Evolutionary conservation across 495 filamentous ascomycete species (phyloP).

Genomic region (Xylaria venustula): DNA sequence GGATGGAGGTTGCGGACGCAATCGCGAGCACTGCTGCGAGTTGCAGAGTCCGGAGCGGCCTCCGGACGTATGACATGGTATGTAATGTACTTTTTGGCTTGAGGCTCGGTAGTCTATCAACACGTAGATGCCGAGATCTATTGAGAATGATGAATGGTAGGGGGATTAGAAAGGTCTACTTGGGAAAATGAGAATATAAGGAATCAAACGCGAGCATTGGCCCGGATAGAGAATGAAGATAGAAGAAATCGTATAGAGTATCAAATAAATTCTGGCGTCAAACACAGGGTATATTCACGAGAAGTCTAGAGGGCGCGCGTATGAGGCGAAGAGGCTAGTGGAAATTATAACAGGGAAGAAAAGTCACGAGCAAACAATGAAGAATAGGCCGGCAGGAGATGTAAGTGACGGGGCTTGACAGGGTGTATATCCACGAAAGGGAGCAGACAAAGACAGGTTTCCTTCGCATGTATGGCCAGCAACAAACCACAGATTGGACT

Average conservation of each 20-base stretch:
- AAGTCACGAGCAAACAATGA: conserved; percentile 26
- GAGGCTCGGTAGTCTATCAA: background rate
- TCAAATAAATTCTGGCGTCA: conserved; percentile 7
- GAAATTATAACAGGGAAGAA: conserved; percentile 22
- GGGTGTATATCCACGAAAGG: conserved; percentile 6
- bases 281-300: conserved; percentile 21
- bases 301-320: conserved; percentile 9
- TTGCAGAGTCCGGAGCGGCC: conserved; percentile 22
- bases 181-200: background rate
- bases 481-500: conserved; percentile 4
- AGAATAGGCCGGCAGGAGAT: conserved; percentile 8
- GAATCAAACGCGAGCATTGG: conserved; percentile 12
- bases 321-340: conserved; percentile 9
- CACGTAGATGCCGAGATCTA: background rate
- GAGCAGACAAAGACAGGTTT: conserved; percentile 10
- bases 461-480: conserved; percentile 11
- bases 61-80: conserved; percentile 18
- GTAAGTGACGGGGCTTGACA: conserved; percentile 10
- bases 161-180: background rate
- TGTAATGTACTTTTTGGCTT: background rate
- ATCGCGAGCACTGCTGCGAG: conserved; percentile 31
- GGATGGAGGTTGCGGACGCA: conserved; percentile 28
- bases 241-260: background rate
- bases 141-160: background rate
- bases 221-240: conserved; percentile 6